Evolutionary conservation across 164 flowering plant species (phyloP), one percentile per base, ranked within the genome.

Genomic region (Santalum album): DNA sequence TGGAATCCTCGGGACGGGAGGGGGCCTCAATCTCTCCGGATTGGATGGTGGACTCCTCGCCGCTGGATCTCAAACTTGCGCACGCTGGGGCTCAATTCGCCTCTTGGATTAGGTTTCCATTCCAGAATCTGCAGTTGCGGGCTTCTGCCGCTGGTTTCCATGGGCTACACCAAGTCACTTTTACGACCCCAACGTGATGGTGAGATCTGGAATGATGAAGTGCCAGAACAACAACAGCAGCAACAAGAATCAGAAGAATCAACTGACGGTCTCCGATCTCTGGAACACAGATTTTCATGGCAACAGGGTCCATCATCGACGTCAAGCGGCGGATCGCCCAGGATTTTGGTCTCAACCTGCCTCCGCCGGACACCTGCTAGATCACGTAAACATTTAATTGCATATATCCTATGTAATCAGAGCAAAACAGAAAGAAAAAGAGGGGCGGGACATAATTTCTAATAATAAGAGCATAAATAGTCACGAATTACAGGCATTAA

Each of bases 1-100:
- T 75, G 7, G 79, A 76, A 58, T 79, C 80, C 0, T 68, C 79
- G 12, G 64, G 72, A 66, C 68, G 65, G 7, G 76, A 69, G 53
- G 56, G 44, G 14, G 26, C 40, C 2, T 57, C 53, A 17, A 57
- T 65, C 4, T 60, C 57, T 14, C 57, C 67, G 56, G 55, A 61
- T 10, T 40, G 45, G 45, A 46, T 63, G 67, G 49, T 56, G 6
- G 65, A 57, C 10, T 58, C 75, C n/a, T 51, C 67, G 11, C 74
- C 74, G 36, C 26, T 73, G 60, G 80, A 73, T 71, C 78, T 75
- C 7, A 71, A 65, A 39, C 63, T 69, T 46, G 58, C 53, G 27
- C 47, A 2, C 17, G 38, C 51, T 5, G 27, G 21, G 23, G 45
- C 16, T 17, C 56, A 53, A 14, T 29, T 9, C 20, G 65, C 59